phyloP scores from a whole-genome alignment of 2,329 filamentous ascomycete species.

The Cordyceps cateniannulata region DNA sequence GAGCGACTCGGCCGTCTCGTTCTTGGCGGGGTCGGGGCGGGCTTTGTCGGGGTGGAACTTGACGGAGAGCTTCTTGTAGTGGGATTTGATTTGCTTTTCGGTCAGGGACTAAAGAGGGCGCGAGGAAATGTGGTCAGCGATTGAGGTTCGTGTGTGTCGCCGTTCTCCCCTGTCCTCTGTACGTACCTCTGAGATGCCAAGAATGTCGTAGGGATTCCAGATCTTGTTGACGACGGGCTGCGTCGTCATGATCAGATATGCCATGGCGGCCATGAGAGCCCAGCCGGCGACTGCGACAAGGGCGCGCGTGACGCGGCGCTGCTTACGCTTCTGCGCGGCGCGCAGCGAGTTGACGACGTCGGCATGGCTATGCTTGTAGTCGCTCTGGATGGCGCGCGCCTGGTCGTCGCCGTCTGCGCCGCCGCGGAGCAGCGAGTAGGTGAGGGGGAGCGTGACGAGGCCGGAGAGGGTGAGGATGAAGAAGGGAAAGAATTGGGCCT shows the following conservation, averaged over 20 bases:
- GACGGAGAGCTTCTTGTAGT: constrained; percentile 80
- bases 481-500: constrained; percentile 98
- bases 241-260: constrained; percentile 81
- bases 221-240: constrained; percentile 66
- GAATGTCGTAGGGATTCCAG: constrained; percentile 95
- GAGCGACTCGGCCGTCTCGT: constrained; percentile 77
- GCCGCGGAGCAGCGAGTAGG: constrained; percentile 78
- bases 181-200: constrained; percentile 74
- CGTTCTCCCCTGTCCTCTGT: no score
- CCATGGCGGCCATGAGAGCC: constrained; percentile 80
- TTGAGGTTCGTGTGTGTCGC: not conserved
- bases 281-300: constrained; percentile 72
- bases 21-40: constrained; percentile 74
- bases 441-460: constrained; percentile 83
- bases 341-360: constrained; percentile 78
- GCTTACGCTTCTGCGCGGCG: constrained; percentile 80
- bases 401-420: constrained; percentile 71
- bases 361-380: constrained; percentile 75
- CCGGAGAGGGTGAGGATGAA: constrained; percentile 89
- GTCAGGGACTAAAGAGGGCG: constrained; percentile 66
- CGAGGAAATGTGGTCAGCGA: not conserved
- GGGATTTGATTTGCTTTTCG: constrained; percentile 87
- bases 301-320: constrained; percentile 80
- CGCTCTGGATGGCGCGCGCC: constrained; percentile 73
- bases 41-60: constrained; percentile 92